phyloP scores from a whole-genome alignment of 768 basidiomycete genomes.

The Hysterangium stoloniferum region DNA sequence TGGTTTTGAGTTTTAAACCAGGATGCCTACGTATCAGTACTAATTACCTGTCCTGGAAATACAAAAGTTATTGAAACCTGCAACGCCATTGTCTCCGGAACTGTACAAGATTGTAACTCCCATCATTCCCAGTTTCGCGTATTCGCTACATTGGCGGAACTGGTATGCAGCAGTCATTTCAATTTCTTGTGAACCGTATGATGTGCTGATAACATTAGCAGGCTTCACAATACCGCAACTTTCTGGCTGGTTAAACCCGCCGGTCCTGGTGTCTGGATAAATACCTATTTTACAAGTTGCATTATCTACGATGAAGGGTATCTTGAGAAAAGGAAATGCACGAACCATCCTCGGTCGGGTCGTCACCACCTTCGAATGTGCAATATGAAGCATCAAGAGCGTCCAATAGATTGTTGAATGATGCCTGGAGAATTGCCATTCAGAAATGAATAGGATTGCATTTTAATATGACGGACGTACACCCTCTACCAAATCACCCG shows the following conservation, averaged over 20 bases:
- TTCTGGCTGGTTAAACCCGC: slow-evolving; percentile 10
- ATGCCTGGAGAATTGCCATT: slow-evolving; percentile 15
- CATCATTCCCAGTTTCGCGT: slow-evolving; percentile 42
- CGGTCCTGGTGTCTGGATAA: slow-evolving; percentile 8
- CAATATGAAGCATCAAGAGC: slow-evolving; percentile 29
- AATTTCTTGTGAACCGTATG: slow-evolving; percentile 18
- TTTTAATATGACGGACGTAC: slow-evolving; percentile 11
- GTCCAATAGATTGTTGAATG: slow-evolving; percentile 31
- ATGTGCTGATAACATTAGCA: slow-evolving; percentile 17
- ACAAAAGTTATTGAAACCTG: slow-evolving; percentile 26
- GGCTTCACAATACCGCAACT: slow-evolving; percentile 16
- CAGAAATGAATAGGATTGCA: not conserved
- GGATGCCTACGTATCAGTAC: not conserved
- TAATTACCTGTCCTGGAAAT: slow-evolving; percentile 21
- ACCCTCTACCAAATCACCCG: slow-evolving; percentile 24
- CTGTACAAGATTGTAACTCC: slow-evolving; percentile 39
- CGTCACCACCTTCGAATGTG: slow-evolving; percentile 30
- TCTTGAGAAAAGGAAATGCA: slow-evolving; percentile 11
- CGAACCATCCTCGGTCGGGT: slow-evolving; percentile 20
- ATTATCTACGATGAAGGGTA: not conserved
- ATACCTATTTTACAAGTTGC: slow-evolving; percentile 1
- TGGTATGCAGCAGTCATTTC: slow-evolving; percentile 18
- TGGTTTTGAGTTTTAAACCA: not conserved
- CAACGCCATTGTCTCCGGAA: slow-evolving; percentile 41
- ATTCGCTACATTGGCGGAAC: slow-evolving; percentile 40